Percentiles rank a stretch among this genome's conserved stretches.
Conservation (phyloP, 73 alveolate genomes). For the Diophrys sp. region DNA sequence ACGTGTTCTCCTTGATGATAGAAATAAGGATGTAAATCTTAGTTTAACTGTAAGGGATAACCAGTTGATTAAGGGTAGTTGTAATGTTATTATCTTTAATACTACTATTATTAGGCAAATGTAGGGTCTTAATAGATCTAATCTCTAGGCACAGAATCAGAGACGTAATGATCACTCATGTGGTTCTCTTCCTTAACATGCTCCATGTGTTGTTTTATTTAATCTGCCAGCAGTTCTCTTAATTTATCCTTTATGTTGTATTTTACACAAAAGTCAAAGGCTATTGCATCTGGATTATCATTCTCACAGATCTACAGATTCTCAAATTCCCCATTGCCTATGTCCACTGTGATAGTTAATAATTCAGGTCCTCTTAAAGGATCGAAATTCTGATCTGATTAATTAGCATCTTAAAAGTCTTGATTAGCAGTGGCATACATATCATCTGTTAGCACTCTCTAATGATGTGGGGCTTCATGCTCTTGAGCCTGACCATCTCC, state of each 20-base stretch:
- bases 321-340: conserved; percentile 60
- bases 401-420: too few species aligned
- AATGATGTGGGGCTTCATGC: too few species aligned
- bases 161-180: not conserved
- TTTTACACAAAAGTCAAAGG: conserved; percentile 46
- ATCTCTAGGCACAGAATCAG: not conserved
- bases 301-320: conserved; percentile 40
- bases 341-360: conserved; percentile 70
- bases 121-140: not conserved
- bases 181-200: conserved; percentile 4
- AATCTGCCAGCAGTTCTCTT: conserved; percentile 36
- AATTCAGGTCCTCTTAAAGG: conserved; percentile 43
- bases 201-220: conserved; percentile 35
- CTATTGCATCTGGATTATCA: conserved; percentile 56
- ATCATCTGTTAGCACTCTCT: too few species aligned
- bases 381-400: not conserved
- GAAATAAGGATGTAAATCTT: not conserved
- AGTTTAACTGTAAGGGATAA: too few species aligned
- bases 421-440: too few species aligned
- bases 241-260: conserved; percentile 36
- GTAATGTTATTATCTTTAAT: too few species aligned
- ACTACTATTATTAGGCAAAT: not conserved
- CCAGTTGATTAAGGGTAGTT: too few species aligned
- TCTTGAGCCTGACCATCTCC: too few species aligned
- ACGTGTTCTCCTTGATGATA: not conserved